Percentiles rank a stretch among this genome's conserved stretches.
These are phyloP conservation scores for Candida bentonensis DNA, from an alignment of 805 yeast species.

Conservation along the genomic window DNA sequence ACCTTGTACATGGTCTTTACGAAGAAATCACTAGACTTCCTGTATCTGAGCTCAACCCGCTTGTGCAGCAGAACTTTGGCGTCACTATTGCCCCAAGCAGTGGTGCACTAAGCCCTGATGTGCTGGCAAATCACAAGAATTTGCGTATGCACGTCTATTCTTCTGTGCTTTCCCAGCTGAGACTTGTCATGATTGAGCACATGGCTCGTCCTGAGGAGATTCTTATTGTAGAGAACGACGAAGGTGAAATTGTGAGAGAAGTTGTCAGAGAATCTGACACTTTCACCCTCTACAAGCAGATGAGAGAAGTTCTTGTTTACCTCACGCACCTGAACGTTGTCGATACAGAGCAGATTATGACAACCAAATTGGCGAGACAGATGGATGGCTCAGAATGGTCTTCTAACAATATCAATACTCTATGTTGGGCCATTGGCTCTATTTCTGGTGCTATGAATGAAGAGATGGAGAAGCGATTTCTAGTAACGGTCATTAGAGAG, in stretches of 20 bases:
- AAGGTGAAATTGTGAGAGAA: constrained; percentile 96
- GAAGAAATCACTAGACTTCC: constrained; percentile 78
- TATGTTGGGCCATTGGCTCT: constrained; percentile 99
- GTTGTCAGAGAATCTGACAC: constrained; percentile 96
- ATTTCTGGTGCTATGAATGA: constrained; percentile 98
- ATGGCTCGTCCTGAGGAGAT: constrained; percentile 99
- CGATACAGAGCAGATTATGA: constrained; percentile 90
- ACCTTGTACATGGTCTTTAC: constrained; percentile 68
- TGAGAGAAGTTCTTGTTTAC: constrained; percentile 91
- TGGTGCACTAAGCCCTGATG: constrained; percentile 79
- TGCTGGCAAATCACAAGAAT: constrained; percentile 54
- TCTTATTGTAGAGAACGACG: constrained; percentile 91
- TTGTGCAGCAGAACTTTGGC: constrained; percentile 44
- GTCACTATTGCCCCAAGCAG: constrained; percentile 29
- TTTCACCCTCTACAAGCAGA: constrained; percentile 83
- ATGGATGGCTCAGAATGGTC: constrained; percentile 98
- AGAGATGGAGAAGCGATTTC: constrained; percentile 88
- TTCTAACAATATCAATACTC: constrained; percentile 92
- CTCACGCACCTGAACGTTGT: constrained; percentile 89
- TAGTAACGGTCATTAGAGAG: constrained; percentile 88
- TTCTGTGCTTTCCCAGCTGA: constrained; percentile 63
- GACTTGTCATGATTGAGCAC: constrained; percentile 88
- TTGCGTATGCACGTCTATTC: constrained; percentile 76
- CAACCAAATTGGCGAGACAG: constrained; percentile 78
- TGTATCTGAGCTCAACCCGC: constrained; percentile 53